Evolutionary conservation across 129 eudicot genomes (phyloP).

Genomic region (Glebionis coronaria): DNA sequence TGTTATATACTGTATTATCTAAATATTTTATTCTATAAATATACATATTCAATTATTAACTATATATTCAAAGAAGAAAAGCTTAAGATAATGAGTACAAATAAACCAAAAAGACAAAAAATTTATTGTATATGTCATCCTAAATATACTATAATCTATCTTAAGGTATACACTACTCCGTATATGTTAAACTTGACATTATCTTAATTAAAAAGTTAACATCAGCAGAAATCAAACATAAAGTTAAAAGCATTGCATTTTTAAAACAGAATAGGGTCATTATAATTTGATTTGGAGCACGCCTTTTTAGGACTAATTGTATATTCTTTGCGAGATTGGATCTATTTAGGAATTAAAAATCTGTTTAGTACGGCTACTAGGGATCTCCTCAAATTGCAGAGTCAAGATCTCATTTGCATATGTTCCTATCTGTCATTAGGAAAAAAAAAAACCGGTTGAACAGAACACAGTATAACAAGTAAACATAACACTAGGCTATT

Average conservation of each 20-base stretch:
- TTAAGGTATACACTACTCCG: no score
- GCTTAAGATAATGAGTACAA: no score
- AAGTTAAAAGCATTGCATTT: not conserved
- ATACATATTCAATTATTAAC: not conserved
- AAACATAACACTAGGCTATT: no score
- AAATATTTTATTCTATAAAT: no score
- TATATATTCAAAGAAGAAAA: not conserved
- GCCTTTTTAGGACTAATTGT: constrained; percentile 19
- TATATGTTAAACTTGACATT: not conserved
- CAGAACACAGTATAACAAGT: no score
- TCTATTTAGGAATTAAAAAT: constrained; percentile 24
- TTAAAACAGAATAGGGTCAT: not conserved
- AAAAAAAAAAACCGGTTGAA: not conserved
- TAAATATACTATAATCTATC: no score
- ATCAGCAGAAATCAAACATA: not conserved
- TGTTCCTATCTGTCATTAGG: not conserved
- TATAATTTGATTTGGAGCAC: constrained; percentile 10
- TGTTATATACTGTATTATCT: not conserved
- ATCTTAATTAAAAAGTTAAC: not conserved
- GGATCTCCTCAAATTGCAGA: constrained; percentile 16
- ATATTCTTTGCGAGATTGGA: constrained; percentile 27
- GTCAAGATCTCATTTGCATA: constrained; percentile 22
- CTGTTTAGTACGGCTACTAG: constrained; percentile 30
- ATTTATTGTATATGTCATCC: no score
- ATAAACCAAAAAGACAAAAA: no score